Base-by-base conservation (phyloP, 2,329 filamentous ascomycete species). In the Thelonectria rubi region DNA sequence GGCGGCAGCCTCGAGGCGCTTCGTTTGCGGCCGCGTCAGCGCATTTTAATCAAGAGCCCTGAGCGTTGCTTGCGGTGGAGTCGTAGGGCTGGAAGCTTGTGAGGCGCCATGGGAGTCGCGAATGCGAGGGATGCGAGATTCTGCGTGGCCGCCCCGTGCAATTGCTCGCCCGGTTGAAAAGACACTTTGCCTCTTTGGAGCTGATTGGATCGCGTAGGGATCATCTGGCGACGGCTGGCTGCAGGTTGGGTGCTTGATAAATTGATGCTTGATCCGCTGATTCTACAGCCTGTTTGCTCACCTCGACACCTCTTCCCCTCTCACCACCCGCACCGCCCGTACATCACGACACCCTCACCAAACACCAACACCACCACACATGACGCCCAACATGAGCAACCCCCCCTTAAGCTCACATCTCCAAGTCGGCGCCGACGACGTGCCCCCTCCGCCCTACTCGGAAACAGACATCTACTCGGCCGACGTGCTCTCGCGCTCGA, bases 371-470 rank as follows among this genome's bases (percentile, higher is more conserved):
- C 15, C 58, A 56, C 52, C 68, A 64, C 58, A 21, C 42, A 6
- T 21, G 18, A 20, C 15, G n/a, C 17, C 48, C 30, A 54, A 61
- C 42, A 57, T 46, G 54, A 50, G 47, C 53, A 46, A 43, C 54
- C 51, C 47, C 55, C 51, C 47, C 30, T 62, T 59, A 60, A 66
- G 58, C 43, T 32, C 30, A 14, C 58, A 58, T n/a, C 65, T 66
- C 42, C 62, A 51, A 55, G 56, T 68, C 56, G 63, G 58, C 15
- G 62, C 50, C 11, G 74, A 79, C 57, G 77, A 83, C 60, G 70
- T 74, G 8, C 82, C 84, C n/a, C 85, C 84, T 18, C 85, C 84
- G 5, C 85, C 86, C 6, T 88, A 88, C 67, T 81, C 81, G 40
- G 84, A 86, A 72, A 86, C 82, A 15, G 85, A 87, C 70, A 80